Conservation (phyloP, 805 yeast genomes). For the Yamadazyma sp. region DNA sequence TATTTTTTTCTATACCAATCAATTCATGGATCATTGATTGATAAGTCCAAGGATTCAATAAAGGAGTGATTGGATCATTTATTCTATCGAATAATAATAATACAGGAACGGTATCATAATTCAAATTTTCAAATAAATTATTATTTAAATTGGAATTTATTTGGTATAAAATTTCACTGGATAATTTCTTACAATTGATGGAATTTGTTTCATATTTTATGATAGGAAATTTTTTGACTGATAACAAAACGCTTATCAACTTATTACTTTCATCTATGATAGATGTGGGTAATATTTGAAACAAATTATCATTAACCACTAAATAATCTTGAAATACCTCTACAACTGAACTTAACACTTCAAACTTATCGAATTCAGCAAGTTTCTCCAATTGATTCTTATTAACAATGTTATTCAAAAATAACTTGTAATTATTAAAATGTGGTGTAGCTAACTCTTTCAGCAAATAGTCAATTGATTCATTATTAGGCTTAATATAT, state of each 20-base stretch:
- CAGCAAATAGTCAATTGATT: slow-evolving; percentile 55
- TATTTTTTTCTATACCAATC: slow-evolving; percentile 75
- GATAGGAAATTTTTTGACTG: slow-evolving; percentile 74
- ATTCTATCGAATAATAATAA: slow-evolving; percentile 77
- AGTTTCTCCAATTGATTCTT: slow-evolving; percentile 79
- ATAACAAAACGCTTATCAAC: slow-evolving; percentile 57
- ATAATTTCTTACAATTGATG: slow-evolving; percentile 58
- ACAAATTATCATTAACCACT: slow-evolving; percentile 68
- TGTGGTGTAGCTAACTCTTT: slow-evolving; percentile 76
- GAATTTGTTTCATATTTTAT: slow-evolving; percentile 77
- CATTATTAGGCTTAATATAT: slow-evolving; percentile 70
- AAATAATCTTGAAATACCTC: slow-evolving; percentile 85
- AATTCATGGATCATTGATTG: slow-evolving; percentile 97
- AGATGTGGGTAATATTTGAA: slow-evolving; percentile 24
- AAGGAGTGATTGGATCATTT: slow-evolving; percentile 91
- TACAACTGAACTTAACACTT: slow-evolving; percentile 68
- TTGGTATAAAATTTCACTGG: slow-evolving; percentile 60
- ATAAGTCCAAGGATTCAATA: slow-evolving; percentile 94
- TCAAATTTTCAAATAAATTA: slow-evolving; percentile 62
- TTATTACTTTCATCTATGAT: slow-evolving; percentile 33
- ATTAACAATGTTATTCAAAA: slow-evolving; percentile 70
- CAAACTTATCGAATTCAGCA: slow-evolving; percentile 89
- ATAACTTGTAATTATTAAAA: slow-evolving; percentile 73
- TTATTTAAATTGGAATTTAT: slow-evolving; percentile 52
- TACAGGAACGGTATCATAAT: slow-evolving; percentile 71